A percentile compares a stretch with the other conserved stretches of the same genome.
Conservation (phyloP, 306 rosid genomes). For the Alnus rubra region DNA sequence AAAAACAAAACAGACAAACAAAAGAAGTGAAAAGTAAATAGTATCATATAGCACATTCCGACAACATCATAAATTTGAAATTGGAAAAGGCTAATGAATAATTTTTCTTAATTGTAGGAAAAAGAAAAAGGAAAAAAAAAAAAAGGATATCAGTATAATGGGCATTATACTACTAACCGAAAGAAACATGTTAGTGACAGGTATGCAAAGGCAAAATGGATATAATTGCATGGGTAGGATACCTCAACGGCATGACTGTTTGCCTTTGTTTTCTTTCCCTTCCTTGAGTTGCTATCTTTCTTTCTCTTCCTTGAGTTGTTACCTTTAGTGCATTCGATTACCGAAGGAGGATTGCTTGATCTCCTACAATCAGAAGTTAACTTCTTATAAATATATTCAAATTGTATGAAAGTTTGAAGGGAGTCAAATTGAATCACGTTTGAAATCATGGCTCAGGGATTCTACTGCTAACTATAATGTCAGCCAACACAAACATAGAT, state of each 20-base stretch:
- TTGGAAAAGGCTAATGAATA: neutral
- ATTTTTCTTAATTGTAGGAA: neutral
- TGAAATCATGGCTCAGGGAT: no score
- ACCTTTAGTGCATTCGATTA: neutral
- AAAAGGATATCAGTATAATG: neutral
- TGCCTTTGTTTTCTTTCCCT: conserved; percentile 29
- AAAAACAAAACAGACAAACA: neutral
- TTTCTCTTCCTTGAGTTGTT: no score
- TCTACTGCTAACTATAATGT: no score
- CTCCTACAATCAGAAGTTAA: no score
- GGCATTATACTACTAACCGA: neutral
- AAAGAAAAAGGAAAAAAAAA: no score
- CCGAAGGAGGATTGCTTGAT: neutral
- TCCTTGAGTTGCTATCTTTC: conserved; percentile 25
- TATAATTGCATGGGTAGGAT: conserved; percentile 22
- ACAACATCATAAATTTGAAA: no score
- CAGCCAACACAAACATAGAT: no score
- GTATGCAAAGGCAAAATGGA: conserved; percentile 22
- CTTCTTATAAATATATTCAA: no score
- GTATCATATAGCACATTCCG: no score
- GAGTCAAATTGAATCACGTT: no score
- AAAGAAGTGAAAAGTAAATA: neutral
- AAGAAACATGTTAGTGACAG: conserved; percentile 12
- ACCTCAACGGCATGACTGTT: conserved; percentile 33
- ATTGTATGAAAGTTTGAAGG: no score